Conservation (phyloP, 2,329 filamentous ascomycete genomes). For the Aspergillus viridinutans region DNA sequence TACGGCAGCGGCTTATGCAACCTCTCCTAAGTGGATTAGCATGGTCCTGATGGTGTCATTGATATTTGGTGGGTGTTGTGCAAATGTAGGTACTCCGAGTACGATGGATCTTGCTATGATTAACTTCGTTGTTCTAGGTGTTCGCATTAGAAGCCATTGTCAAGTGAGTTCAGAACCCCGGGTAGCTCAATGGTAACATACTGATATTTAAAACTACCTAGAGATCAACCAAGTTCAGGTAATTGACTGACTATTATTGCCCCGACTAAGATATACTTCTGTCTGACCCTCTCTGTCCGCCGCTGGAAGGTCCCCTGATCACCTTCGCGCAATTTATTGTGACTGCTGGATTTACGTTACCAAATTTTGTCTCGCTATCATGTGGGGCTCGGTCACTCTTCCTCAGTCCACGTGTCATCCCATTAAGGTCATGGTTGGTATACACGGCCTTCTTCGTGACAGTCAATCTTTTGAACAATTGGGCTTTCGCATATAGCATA, state of each 20-base stretch:
- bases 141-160: constrained; percentile 94
- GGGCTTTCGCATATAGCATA: constrained; percentile 94
- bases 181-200: background rate
- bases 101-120: constrained; percentile 14
- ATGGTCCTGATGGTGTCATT: constrained; percentile 68
- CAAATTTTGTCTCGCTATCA: constrained; percentile 66
- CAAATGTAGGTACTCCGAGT: constrained; percentile 62
- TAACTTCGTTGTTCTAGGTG: constrained; percentile 54
- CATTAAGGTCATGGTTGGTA: constrained; percentile 76
- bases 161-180: constrained; percentile 60
- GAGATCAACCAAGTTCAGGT: constrained; percentile 81
- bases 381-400: constrained; percentile 62
- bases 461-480: constrained; percentile 96
- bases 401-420: constrained; percentile 72
- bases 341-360: constrained; percentile 71
- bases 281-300: background rate
- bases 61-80: constrained; percentile 94
- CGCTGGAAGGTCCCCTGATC: constrained; percentile 64
- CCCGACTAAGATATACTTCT: background rate
- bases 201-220: constrained; percentile 34
- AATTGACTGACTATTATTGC: constrained; percentile 25
- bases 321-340: constrained; percentile 88
- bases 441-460: constrained; percentile 88
- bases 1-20: constrained; percentile 27
- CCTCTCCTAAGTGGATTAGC: constrained; percentile 58